Conservation (phyloP, 805 yeast species). For the Naumovozyma castellii region DNA sequence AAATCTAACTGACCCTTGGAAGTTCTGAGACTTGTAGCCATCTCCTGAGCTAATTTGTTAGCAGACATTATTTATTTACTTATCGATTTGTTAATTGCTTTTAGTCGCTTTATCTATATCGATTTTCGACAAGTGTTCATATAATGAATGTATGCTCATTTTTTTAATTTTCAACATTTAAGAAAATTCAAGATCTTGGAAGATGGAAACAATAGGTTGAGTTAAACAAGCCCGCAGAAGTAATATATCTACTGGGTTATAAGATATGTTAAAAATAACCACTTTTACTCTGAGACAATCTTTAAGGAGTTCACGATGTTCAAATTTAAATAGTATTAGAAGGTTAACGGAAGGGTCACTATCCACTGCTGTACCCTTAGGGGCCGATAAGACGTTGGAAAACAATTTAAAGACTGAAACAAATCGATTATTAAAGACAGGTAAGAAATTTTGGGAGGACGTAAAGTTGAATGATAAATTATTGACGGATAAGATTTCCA, state of each 20-base stretch:
- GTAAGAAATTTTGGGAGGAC: slow-evolving; percentile 73
- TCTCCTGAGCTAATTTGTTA: slow-evolving; percentile 11
- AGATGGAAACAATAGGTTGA: background rate
- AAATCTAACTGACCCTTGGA: slow-evolving; percentile 23
- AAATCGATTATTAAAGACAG: slow-evolving; percentile 58
- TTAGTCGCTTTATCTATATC: no score
- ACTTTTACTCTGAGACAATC: no score
- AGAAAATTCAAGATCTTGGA: background rate
- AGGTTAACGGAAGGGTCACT: background rate
- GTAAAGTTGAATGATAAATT: slow-evolving; percentile 35
- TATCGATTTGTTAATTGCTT: background rate
- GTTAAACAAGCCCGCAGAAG: no score
- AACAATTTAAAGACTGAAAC: slow-evolving; percentile 50
- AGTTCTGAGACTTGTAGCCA: slow-evolving; percentile 22
- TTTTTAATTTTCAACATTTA: background rate
- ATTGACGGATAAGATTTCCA: slow-evolving; percentile 33
- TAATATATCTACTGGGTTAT: no score
- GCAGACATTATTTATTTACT: slow-evolving; percentile 1
- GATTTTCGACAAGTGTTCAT: no score
- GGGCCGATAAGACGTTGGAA: slow-evolving; percentile 36
- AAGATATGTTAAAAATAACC: background rate
- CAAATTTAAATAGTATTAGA: no score
- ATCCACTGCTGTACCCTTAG: slow-evolving; percentile 14
- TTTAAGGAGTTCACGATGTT: no score
- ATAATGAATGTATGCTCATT: no score